These are phyloP conservation scores for Golubevia pallescens DNA, from an alignment of 1,284 basidiomycete genomes.

Conservation along the genomic window DNA sequence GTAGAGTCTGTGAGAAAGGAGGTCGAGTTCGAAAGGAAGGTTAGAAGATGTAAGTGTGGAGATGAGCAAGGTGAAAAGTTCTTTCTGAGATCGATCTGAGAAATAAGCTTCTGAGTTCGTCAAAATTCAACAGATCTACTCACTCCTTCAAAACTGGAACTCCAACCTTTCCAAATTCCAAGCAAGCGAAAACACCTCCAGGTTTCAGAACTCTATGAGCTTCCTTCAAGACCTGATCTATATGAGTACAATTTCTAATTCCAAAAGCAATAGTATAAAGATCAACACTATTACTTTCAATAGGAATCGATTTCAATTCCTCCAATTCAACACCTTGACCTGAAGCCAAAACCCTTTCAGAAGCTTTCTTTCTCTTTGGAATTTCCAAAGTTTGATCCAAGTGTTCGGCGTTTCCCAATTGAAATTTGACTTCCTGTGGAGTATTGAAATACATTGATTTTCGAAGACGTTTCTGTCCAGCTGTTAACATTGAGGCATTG, in stretches of 20 bases:
- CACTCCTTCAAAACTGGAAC: too few relatives aligned
- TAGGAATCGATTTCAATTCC: neutral
- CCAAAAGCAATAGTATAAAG: constrained; percentile 99
- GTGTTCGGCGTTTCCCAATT: constrained; percentile 60
- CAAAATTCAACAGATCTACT: too few relatives aligned
- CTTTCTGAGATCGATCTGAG: neutral
- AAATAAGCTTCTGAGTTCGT: neutral
- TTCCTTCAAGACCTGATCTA: constrained; percentile 84
- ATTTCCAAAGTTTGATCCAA: constrained; percentile 37
- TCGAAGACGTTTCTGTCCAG: constrained; percentile 57
- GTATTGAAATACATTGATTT: constrained; percentile 63
- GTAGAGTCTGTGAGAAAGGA: too few relatives aligned
- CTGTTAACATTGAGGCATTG: constrained; percentile 57
- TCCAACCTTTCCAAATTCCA: constrained; percentile 98
- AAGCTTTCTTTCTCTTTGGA: constrained; percentile 10
- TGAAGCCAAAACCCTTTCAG: neutral
- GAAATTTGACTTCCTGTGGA: constrained; percentile 47
- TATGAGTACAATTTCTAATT: constrained; percentile 94
- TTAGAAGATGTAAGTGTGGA: too few relatives aligned
- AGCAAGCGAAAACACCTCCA: constrained; percentile 90
- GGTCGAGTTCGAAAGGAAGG: too few relatives aligned
- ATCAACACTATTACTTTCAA: constrained; percentile 66
- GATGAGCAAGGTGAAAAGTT: too few relatives aligned
- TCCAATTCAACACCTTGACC: neutral
- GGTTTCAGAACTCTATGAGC: constrained; percentile 95